phyloP scores from a whole-genome alignment of 306 rosid genomes.

The Bauhinia variegata region DNA sequence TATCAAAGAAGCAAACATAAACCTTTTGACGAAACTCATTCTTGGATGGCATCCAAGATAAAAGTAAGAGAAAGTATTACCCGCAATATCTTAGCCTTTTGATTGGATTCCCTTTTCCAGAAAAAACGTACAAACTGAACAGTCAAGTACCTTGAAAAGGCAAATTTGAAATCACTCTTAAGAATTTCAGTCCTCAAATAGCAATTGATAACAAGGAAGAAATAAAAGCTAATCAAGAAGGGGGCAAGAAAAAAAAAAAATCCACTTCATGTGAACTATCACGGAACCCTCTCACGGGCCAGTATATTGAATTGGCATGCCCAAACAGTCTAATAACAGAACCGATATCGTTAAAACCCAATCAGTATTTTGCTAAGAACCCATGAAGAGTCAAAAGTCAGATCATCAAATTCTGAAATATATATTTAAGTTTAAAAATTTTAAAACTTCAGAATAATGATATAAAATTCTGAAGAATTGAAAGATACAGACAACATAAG shows the following conservation, averaged over 20 bases:
- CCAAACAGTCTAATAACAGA: background rate
- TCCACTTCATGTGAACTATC: slow-evolving; percentile 24
- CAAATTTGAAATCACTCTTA: slow-evolving; percentile 20
- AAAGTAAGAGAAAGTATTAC: slow-evolving; percentile 48
- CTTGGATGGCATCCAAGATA: background rate
- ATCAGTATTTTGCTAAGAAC: background rate
- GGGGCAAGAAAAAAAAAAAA: background rate
- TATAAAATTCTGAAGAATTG: slow-evolving; percentile 3
- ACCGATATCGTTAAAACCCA: background rate
- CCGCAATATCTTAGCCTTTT: slow-evolving; percentile 97
- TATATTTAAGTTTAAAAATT: background rate
- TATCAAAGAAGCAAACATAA: slow-evolving; percentile 24
- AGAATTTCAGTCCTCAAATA: slow-evolving; percentile 24
- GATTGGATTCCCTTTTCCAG: slow-evolving; percentile 99
- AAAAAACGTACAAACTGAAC: slow-evolving; percentile 97
- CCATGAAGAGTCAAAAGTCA: slow-evolving; percentile 11
- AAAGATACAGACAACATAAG: too few species aligned
- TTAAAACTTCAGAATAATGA: background rate
- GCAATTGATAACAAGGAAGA: slow-evolving; percentile 22
- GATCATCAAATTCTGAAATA: slow-evolving; percentile 8
- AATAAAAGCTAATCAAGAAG: slow-evolving; percentile 5
- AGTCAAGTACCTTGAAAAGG: slow-evolving; percentile 75
- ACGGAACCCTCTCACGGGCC: background rate
- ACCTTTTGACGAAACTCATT: background rate
- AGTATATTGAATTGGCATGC: background rate